A percentile compares a stretch with the other conserved stretches of the same genome.
Evolutionary conservation across 345 rosid genomes (phyloP).

Genomic region (Boechera retrofracta): DNA sequence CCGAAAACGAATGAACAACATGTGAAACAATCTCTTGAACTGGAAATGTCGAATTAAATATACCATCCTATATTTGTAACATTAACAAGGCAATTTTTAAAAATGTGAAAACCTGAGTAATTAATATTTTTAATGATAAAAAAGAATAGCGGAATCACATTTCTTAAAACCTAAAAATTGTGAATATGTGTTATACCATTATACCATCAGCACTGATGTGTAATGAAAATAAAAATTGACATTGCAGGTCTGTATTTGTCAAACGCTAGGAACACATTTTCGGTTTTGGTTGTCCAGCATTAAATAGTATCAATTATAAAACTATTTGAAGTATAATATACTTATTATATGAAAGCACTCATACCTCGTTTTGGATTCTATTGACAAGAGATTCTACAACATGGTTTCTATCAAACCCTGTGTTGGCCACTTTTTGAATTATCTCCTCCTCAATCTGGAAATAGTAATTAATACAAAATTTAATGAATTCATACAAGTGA

Average conservation of each 20-base stretch:
- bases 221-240: too few species aligned
- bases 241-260: too few species aligned
- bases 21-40: slow-evolving; percentile 53
- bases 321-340: too few species aligned
- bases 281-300: slow-evolving; percentile 65
- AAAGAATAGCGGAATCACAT: too few species aligned
- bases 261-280: slow-evolving; percentile 39
- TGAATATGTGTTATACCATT: too few species aligned
- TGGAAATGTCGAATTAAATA: slow-evolving; percentile 56
- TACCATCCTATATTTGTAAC: slow-evolving; percentile 51
- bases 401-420: slow-evolving; percentile 71
- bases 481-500: neutral
- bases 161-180: too few species aligned
- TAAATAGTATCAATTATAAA: slow-evolving; percentile 44
- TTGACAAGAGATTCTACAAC: slow-evolving; percentile 66
- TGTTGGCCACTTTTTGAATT: slow-evolving; percentile 62
- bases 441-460: slow-evolving; percentile 73
- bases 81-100: neutral
- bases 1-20: slow-evolving; percentile 44
- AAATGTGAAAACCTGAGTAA: too few species aligned
- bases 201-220: too few species aligned
- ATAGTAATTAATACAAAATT: neutral
- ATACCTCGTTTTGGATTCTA: slow-evolving; percentile 74
- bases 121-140: too few species aligned
- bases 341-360: neutral